These are phyloP conservation scores for Bocquillonia castaneifolia DNA, from an alignment of 441 rosid genomes.

Conservation along the genomic window DNA sequence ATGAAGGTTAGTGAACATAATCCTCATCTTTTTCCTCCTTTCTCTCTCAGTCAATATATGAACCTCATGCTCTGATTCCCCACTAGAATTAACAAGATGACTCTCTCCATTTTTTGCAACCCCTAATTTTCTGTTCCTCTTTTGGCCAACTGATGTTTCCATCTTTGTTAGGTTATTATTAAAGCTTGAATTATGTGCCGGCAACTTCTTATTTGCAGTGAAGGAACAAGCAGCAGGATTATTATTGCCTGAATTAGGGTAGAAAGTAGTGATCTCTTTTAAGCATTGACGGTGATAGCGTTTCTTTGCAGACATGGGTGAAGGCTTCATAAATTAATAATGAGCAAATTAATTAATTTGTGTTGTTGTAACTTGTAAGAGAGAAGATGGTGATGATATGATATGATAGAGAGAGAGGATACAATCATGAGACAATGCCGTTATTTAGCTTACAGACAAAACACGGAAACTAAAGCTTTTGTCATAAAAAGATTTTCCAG, in stretches of 20 bases:
- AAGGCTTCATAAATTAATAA: no score
- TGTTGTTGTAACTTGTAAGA: no score
- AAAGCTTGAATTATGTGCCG: constrained; percentile 13
- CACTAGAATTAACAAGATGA: constrained; percentile 7
- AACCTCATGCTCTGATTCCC: constrained; percentile 40
- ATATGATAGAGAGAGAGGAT: constrained; percentile 1
- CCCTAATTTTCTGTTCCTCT: constrained; percentile 27
- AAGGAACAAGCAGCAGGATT: no score
- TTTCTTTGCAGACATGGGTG: constrained; percentile 4
- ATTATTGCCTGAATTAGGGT: background rate
- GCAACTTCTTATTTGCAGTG: background rate
- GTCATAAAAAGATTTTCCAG: background rate
- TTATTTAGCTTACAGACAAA: constrained; percentile 37
- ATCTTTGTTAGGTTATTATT: background rate
- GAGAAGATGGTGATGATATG: background rate
- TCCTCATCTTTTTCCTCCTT: constrained; percentile 64
- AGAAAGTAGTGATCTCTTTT: constrained; percentile 2
- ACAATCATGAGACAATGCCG: constrained; percentile 48
- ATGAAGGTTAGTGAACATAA: constrained; percentile 53
- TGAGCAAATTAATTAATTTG: no score
- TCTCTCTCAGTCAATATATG: constrained; percentile 61
- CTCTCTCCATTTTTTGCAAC: constrained; percentile 6
- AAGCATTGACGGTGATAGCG: background rate
- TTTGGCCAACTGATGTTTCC: constrained; percentile 17
- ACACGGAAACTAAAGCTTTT: constrained; percentile 25